Conservation (phyloP, 495 filamentous ascomycete species). For the Massariosphaeria phaeospora region DNA sequence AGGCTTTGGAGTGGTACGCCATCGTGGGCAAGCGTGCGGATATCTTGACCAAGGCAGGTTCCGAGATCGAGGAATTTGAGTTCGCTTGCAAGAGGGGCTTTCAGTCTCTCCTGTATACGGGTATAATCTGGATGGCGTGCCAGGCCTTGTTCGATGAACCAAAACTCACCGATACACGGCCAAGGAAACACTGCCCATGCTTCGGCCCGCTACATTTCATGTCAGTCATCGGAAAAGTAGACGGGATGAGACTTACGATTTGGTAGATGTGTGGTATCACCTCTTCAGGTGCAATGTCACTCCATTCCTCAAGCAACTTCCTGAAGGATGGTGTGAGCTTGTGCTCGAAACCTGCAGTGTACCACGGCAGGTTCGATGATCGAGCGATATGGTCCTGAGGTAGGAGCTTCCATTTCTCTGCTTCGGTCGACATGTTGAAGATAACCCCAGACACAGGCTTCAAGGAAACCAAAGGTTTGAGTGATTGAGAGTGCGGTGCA, state of each 20-base stretch:
- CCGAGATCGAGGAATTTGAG: not conserved
- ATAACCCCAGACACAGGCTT: no score
- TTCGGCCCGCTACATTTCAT: not conserved
- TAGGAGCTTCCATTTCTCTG: no score
- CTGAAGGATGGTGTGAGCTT: not conserved
- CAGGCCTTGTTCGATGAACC: not conserved
- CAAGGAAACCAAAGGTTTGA: no score
- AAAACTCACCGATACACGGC: conserved; percentile 5
- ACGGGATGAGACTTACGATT: not conserved
- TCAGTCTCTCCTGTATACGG: not conserved
- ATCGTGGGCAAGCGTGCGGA: not conserved
- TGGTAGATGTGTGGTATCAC: not conserved
- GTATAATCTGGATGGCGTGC: not conserved
- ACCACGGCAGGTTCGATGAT: not conserved
- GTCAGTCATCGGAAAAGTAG: not conserved
- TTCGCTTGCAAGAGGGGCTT: not conserved
- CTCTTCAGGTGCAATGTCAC: not conserved
- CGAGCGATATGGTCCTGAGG: not conserved
- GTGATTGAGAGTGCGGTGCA: no score
- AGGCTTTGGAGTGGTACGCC: not conserved
- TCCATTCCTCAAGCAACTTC: not conserved
- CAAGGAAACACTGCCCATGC: not conserved
- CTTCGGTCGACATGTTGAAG: no score
- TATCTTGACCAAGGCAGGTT: not conserved
- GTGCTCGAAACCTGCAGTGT: not conserved